Percentiles rank a stretch among this genome's conserved stretches.
phyloP scores from a whole-genome alignment of 257 asterid species.

The Salvia miltiorrhiza region DNA sequence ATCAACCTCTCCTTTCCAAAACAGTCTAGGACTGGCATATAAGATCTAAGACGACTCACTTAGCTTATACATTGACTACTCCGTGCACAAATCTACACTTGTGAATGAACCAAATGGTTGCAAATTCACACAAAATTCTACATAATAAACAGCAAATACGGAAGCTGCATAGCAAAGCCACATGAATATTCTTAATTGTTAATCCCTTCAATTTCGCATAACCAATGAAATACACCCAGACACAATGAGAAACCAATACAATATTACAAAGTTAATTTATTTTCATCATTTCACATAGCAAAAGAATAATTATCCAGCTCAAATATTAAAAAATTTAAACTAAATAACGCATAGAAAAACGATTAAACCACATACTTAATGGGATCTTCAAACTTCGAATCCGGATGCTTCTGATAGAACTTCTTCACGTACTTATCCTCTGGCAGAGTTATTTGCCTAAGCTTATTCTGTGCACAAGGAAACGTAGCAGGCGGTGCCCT shows the following conservation, averaged over 20 bases:
- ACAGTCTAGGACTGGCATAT: not conserved
- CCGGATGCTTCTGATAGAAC: slow-evolving; percentile 69
- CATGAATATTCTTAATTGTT: not conserved
- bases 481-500: slow-evolving; percentile 91
- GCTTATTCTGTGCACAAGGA: slow-evolving; percentile 68
- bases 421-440: slow-evolving; percentile 74
- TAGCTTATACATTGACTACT: not conserved
- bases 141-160: not conserved
- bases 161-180: slow-evolving; percentile 9
- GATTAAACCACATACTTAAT: slow-evolving; percentile 50
- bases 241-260: not conserved
- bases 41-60: not conserved
- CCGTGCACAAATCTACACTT: not conserved
- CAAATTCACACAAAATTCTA: not conserved
- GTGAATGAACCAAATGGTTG: not conserved
- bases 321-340: not conserved
- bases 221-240: not conserved
- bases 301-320: not conserved
- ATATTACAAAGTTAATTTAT: not conserved
- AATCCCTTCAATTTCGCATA: not conserved
- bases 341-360: not conserved
- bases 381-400: slow-evolving; percentile 65
- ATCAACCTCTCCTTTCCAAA: not conserved
- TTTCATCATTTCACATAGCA: not conserved
- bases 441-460: slow-evolving; percentile 60